Percentiles rank a stretch among this genome's conserved stretches.
phyloP scores from a whole-genome alignment of 768 basidiomycete species.

The Butyriboletus loyo region DNA sequence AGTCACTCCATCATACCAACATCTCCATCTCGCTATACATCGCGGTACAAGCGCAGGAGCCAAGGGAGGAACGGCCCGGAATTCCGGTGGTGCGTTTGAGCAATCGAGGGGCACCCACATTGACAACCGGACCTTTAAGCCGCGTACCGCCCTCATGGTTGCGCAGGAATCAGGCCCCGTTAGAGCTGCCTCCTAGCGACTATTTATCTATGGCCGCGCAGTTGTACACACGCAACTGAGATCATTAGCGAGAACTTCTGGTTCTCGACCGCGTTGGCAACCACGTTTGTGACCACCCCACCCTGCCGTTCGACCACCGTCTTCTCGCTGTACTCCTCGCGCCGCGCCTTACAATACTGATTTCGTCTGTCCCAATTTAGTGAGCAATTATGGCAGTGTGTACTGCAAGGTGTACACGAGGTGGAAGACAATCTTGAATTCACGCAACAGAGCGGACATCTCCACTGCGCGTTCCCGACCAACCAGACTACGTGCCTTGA shows the following conservation, averaged over 20 bases:
- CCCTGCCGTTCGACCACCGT: neutral
- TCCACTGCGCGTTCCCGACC: neutral
- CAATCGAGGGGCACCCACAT: neutral
- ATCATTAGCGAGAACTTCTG: neutral
- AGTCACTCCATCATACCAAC: neutral
- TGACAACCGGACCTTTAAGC: neutral
- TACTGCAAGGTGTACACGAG: neutral
- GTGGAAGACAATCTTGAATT: neutral
- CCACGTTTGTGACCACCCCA: neutral
- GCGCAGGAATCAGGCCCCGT: neutral
- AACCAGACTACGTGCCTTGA: neutral
- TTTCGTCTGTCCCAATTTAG: neutral
- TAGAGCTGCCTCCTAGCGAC: neutral
- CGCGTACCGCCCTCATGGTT: neutral
- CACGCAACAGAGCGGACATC: neutral
- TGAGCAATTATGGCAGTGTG: no score
- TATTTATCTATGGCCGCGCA: neutral
- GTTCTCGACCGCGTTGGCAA: neutral
- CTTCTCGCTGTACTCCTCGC: neutral
- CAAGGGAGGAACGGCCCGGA: neutral
- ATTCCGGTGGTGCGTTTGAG: no score
- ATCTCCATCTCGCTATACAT: neutral
- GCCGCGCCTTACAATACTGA: neutral
- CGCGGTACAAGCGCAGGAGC: neutral
- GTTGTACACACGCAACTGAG: neutral